A percentile compares a stretch with the other conserved stretches of the same genome.
Conservation (phyloP, 2,329 filamentous ascomycete genomes). For the Aspergillus tanneri region DNA sequence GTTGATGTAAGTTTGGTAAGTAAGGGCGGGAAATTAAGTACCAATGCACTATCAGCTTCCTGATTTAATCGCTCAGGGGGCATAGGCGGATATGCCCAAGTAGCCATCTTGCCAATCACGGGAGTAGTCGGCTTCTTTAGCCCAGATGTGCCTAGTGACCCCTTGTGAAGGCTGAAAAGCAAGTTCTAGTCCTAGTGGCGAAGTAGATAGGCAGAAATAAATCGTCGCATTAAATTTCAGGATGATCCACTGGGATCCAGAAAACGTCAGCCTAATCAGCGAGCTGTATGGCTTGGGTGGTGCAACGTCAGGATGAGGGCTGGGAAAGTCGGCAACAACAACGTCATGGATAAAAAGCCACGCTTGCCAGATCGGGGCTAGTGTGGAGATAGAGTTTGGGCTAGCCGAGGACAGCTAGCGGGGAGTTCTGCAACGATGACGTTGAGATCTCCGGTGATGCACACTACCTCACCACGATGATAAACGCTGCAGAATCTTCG, state of each 20-base stretch:
- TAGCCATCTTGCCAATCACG: conserved; percentile 51
- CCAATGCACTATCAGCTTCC: conserved; percentile 55
- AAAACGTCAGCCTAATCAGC: conserved; percentile 1
- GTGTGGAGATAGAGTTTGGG: conserved; percentile 10
- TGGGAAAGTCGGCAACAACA: conserved; percentile 20
- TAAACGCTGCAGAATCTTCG: conserved; percentile 8
- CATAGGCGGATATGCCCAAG: conserved; percentile 61
- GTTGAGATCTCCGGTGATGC: conserved; percentile 28
- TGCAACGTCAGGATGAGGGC: conserved; percentile 30
- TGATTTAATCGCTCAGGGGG: conserved; percentile 50
- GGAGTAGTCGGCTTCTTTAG: background rate
- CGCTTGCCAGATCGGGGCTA: conserved; percentile 21
- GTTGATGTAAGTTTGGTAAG: background rate
- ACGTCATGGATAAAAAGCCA: conserved; percentile 32
- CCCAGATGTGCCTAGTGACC: conserved; percentile 1
- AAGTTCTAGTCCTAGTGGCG: background rate
- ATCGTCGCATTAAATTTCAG: background rate
- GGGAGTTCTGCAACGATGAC: conserved; percentile 31
- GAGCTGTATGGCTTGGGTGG: conserved; percentile 10
- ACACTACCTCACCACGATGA: background rate
- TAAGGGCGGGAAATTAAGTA: conserved; percentile 29
- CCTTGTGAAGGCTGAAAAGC: background rate
- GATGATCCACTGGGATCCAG: background rate
- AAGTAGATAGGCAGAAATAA: background rate
- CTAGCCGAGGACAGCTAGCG: conserved; percentile 27